Percentiles rank a stretch among this genome's conserved stretches.
phyloP scores from a whole-genome alignment of 371 early-diverging fungal genomes.

The Mucor irregularis region DNA sequence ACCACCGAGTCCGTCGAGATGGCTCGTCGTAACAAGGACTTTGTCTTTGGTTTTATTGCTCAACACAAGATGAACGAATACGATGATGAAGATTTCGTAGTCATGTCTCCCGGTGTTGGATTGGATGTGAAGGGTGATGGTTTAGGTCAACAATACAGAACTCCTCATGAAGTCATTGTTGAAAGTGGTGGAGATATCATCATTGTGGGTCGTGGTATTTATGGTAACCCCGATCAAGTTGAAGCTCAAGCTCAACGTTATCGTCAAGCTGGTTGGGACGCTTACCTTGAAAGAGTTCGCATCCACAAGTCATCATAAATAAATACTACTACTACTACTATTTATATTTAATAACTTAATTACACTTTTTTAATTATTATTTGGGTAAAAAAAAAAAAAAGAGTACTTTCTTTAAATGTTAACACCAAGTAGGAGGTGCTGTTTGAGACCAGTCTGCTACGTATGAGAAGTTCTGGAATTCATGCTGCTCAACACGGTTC shows the following conservation, averaged over 20 bases:
- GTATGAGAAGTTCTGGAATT: slow-evolving; percentile 91
- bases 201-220: slow-evolving; percentile 96
- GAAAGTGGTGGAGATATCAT: slow-evolving; percentile 90
- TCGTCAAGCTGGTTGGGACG: slow-evolving; percentile 92
- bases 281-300: slow-evolving; percentile 72
- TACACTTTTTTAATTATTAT: not conserved
- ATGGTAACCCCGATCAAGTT: slow-evolving; percentile 76
- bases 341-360: not conserved
- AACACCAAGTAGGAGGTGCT: not conserved
- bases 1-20: slow-evolving; percentile 84
- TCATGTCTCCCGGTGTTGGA: slow-evolving; percentile 95
- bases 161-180: slow-evolving; percentile 84
- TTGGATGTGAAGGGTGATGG: slow-evolving; percentile 81
- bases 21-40: slow-evolving; percentile 85
- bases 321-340: no score
- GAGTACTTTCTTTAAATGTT: not conserved
- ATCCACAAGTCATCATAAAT: slow-evolving; percentile 16
- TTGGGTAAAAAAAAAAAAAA: not conserved
- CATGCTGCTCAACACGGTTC: slow-evolving; percentile 82
- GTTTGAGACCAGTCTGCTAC: slow-evolving; percentile 68
- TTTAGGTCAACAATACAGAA: slow-evolving; percentile 94
- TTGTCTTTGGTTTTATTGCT: slow-evolving; percentile 95
- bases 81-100: slow-evolving; percentile 80
- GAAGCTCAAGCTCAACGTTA: slow-evolving; percentile 78
- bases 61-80: slow-evolving; percentile 68